Conservation (phyloP, 495 filamentous ascomycete genomes). For the Tetracladium marchalianum region DNA sequence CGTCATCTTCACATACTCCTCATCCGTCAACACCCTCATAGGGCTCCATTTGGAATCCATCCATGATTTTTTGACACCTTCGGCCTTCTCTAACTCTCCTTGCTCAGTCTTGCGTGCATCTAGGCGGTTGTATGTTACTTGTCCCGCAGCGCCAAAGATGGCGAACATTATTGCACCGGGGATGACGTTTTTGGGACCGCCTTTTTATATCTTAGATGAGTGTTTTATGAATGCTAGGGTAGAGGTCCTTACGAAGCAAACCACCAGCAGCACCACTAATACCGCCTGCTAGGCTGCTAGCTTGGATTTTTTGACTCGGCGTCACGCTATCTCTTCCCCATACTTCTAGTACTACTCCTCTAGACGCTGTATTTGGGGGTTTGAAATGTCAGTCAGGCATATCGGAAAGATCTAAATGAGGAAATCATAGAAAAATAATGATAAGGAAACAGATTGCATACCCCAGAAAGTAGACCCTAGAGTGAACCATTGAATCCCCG, state of each 20-base stretch:
- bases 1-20: slow-evolving; percentile 69
- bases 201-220: slow-evolving; percentile 14
- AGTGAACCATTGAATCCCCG: slow-evolving; percentile 69
- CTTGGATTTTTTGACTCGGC: slow-evolving; percentile 44
- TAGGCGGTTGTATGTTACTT: slow-evolving; percentile 17
- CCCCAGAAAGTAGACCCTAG: slow-evolving; percentile 72
- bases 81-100: slow-evolving; percentile 2
- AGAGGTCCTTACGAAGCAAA: slow-evolving; percentile 47
- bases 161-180: slow-evolving; percentile 54
- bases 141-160: slow-evolving; percentile 27
- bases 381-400: slow-evolving; percentile 17
- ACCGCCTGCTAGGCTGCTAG: slow-evolving; percentile 58
- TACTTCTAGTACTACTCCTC: slow-evolving; percentile 25
- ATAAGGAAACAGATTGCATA: slow-evolving; percentile 26
- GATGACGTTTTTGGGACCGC: slow-evolving; percentile 34
- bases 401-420: too few relatives aligned
- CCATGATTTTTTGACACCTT: slow-evolving; percentile 21
- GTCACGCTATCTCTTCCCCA: slow-evolving; percentile 34
- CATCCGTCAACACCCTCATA: slow-evolving; percentile 61
- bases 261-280: slow-evolving; percentile 58
- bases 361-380: slow-evolving; percentile 21
- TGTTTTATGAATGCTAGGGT: background rate
- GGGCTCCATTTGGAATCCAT: slow-evolving; percentile 71
- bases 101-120: slow-evolving; percentile 6
- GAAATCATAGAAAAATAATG: background rate